Evolutionary conservation across 495 filamentous ascomycete species (phyloP), one percentile per base, ranked within the genome.

Genomic region (Chaetomium cochliodes): DNA sequence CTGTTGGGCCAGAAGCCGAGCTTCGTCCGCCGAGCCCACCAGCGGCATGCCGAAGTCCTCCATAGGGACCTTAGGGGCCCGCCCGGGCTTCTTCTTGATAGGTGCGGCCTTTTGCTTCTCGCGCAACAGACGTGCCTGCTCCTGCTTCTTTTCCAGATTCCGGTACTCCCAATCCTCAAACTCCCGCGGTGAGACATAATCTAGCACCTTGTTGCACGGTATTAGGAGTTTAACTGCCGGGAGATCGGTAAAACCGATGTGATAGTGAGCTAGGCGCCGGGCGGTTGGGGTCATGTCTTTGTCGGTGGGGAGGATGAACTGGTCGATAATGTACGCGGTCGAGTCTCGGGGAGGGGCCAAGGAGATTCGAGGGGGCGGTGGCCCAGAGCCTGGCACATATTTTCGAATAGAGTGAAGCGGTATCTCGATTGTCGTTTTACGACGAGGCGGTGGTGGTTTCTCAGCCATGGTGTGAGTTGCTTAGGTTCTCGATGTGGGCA

Each of bases 241-340:
- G 8, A 76, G 62, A 52, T 81, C 79, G 26, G 72, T 73, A 70
- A 79, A 83, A 11, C 77, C 76, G 0, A 83, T 72, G 11, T 78
- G 58, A 30, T 83, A 83, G 65, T 75, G 72, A 26, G 77, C 68
- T 3, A 76, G 67, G 5, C 77, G 74, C 22, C 73, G 73, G 16
- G 72, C 69, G 11, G 44, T 60, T 4, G 37, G 3, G 15, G 57
- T 73, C 5, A 63, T 67, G 22, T 71, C 61, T 18, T 71, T 52
- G 11, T 60, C 58, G 18, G 66, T 59, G 13, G 78, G 78, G n/a
- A 77, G 60, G 25, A 81, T 68, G 62, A 74, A 69, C 51, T 80
- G 76, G 67, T 80, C 75, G 69, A 81, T 67, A 58, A 82, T 81
- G 64, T 78, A 81, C 20, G 77, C 80, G 41, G 75, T 75, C 18